Evolutionary conservation across 2,329 filamentous ascomycete genomes (phyloP).

Genomic region (Sarocladium brachiariae): DNA sequence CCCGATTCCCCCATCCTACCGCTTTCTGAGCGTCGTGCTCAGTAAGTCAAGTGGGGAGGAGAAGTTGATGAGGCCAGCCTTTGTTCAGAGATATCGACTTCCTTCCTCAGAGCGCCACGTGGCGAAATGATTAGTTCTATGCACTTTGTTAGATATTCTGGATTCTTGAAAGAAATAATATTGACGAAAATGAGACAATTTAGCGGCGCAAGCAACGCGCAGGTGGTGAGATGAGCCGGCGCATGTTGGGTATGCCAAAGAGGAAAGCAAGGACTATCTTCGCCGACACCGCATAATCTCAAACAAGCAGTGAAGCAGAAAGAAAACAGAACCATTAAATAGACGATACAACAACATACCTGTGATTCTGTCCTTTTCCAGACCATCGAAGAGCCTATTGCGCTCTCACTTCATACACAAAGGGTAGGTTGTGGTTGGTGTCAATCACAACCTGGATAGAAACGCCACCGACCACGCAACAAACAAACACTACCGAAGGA

Average conservation of each 20-base stretch:
- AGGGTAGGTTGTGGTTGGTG: neutral
- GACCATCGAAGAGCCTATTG: neutral
- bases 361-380: neutral
- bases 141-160: neutral
- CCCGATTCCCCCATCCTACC: conserved; percentile 16
- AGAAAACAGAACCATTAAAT: no score
- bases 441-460: neutral
- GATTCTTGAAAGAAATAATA: no score
- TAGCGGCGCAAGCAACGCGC: neutral
- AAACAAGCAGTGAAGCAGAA: neutral
- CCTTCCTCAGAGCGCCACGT: neutral
- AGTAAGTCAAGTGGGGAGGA: neutral
- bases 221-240: neutral
- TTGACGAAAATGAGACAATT: no score
- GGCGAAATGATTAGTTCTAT: neutral
- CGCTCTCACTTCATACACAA: neutral
- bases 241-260: neutral
- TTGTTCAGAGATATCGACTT: neutral
- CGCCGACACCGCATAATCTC: no score
- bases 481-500: neutral
- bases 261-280: neutral
- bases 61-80: neutral
- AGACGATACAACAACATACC: no score
- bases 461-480: neutral
- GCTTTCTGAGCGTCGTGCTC: neutral